These are phyloP conservation scores for Puccinia triticina DNA, from an alignment of 1,284 basidiomycete genomes.

Conservation along the genomic window DNA sequence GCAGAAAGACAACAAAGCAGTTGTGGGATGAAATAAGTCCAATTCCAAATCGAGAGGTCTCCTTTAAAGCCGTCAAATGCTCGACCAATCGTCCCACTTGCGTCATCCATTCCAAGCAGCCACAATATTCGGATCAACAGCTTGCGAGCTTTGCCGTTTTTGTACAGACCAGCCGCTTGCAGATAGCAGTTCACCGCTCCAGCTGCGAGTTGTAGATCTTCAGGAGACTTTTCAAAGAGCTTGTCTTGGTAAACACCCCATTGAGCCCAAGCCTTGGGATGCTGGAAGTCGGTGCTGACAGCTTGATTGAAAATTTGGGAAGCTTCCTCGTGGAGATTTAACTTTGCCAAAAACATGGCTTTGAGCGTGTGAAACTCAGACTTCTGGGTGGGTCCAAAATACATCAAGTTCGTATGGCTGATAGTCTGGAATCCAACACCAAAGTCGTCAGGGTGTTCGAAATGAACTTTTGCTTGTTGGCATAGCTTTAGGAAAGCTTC, in stretches of 20 bases:
- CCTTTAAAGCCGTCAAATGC: constrained; percentile 97
- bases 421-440: constrained; percentile 95
- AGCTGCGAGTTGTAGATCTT: constrained; percentile 73
- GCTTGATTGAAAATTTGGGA: constrained; percentile 90
- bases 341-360: constrained; percentile 94
- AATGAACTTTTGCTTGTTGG: constrained; percentile 99
- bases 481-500: constrained; percentile 98
- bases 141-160: constrained; percentile 89
- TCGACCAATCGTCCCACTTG: constrained; percentile 72
- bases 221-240: constrained; percentile 77
- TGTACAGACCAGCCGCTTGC: constrained; percentile 94
- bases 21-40: constrained; percentile 97
- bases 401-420: constrained; percentile 99
- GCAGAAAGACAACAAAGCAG: constrained; percentile 81
- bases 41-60: constrained; percentile 96
- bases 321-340: constrained; percentile 85
- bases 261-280: constrained; percentile 97
- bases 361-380: constrained; percentile 99
- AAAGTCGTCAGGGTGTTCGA: constrained; percentile 91
- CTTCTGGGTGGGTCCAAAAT: constrained; percentile 92
- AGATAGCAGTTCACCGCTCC: constrained; percentile 97
- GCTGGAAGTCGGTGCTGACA: constrained; percentile 90
- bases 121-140: constrained; percentile 89
- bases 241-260: constrained; percentile 96
- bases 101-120: constrained; percentile 93